Base-by-base conservation (phyloP, 2,329 filamentous ascomycete genomes). In the Waltergamsia citrina region DNA sequence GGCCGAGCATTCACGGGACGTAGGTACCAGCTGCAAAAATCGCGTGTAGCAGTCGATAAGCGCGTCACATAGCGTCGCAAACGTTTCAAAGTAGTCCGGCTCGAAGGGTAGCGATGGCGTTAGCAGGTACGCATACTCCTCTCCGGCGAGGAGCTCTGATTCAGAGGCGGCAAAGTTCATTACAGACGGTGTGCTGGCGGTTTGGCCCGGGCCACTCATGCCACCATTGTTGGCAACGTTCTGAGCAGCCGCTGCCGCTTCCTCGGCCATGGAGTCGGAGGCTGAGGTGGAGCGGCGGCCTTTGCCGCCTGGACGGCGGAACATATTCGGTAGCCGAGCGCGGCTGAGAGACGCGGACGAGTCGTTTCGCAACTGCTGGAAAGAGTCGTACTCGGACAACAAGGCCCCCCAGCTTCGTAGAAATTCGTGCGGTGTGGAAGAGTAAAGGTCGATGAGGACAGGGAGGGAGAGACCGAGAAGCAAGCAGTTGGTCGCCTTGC, bases 61-160 rank as follows among this genome's bases (percentile, higher is more conserved):
- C 4, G 94, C 85, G 52, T 98, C 92, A 62, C 92, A 96, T 6
- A 98, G 69, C 10, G 92, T 95, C 11, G 87, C 82, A 61, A 96
- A 96, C 0, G 88, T 95, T 62, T 93, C 87, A 56, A 90, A 92
- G 50, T 94, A 98, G 58, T 98, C 92, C 0, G 92, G 92, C 43
- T 96, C 88, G 51, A 98, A 98, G 0, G 92, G 92, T 31, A 98
- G 63, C 12, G 79, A 81, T 0, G 92, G 92, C n/a, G 90, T 96
- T 15, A 95, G 70, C 2, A 98, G 69, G 53, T 90, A 80, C 0
- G 78, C 77, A 55, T 95, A 98, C 49, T 93, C 85, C 51, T 94
- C 87, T 24, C 87, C 86, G 0, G 83, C 81, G 1, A 84, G 63
- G 17, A 86, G 67, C 42, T 86, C 83, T 7, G 67, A 71, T 48